phyloP scores from a whole-genome alignment of 768 basidiomycete species.

The Pleurotus salmoneostramineus region DNA sequence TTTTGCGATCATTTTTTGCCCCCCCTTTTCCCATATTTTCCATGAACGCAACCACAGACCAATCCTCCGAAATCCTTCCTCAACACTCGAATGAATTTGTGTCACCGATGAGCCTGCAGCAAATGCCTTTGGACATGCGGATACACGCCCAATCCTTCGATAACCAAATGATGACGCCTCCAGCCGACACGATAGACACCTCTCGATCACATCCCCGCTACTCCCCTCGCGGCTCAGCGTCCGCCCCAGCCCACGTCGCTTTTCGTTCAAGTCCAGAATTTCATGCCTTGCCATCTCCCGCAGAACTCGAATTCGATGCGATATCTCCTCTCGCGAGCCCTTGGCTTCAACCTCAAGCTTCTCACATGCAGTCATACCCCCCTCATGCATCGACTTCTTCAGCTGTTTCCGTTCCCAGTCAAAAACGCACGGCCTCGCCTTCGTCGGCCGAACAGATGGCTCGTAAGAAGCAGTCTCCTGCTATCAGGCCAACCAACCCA shows the following conservation, averaged over 20 bases:
- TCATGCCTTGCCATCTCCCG: slow-evolving; percentile 33
- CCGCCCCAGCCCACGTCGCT: slow-evolving; percentile 73
- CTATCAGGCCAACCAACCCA: slow-evolving; percentile 33
- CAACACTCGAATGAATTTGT: slow-evolving; percentile 55
- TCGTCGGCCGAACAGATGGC: slow-evolving; percentile 49
- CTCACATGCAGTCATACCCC: slow-evolving; percentile 9
- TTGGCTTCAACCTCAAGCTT: slow-evolving; percentile 35
- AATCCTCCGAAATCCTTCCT: slow-evolving; percentile 65
- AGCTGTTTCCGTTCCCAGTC: slow-evolving; percentile 15
- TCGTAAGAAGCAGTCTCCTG: slow-evolving; percentile 54
- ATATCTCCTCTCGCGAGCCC: slow-evolving; percentile 80
- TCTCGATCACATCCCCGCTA: slow-evolving; percentile 15
- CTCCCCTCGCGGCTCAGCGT: slow-evolving; percentile 41
- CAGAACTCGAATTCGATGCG: slow-evolving; percentile 59
- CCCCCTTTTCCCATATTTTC: background rate
- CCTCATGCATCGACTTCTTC: background rate
- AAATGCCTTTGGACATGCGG: slow-evolving; percentile 22
- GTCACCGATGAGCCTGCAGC: slow-evolving; percentile 55
- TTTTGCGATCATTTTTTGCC: background rate
- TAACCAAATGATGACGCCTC: slow-evolving; percentile 15
- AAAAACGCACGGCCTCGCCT: slow-evolving; percentile 56
- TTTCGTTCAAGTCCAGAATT: slow-evolving; percentile 45
- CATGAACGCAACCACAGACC: slow-evolving; percentile 29
- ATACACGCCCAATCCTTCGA: slow-evolving; percentile 11
- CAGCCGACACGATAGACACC: slow-evolving; percentile 15